Conservation (phyloP, 1,284 basidiomycete species). For the Stereum hirsutum region DNA sequence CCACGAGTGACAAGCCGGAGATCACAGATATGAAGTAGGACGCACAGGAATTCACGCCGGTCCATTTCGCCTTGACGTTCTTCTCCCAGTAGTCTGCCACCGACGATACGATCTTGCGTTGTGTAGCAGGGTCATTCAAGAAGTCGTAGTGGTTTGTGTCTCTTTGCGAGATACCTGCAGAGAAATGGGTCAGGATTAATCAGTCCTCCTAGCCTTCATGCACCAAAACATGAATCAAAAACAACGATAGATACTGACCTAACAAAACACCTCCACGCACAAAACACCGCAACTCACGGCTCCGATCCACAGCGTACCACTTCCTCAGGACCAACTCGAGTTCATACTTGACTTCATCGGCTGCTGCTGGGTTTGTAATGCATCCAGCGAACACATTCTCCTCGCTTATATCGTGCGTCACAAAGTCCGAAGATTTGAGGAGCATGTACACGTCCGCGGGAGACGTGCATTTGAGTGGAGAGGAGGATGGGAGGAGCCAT, state of each 20-base stretch:
- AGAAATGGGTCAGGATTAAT: neutral
- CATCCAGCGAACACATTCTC: constrained; percentile 60
- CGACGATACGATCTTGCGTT: constrained; percentile 41
- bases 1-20: neutral
- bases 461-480: constrained; percentile 78
- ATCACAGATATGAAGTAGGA: constrained; percentile 7
- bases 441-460: constrained; percentile 90
- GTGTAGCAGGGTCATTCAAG: constrained; percentile 55
- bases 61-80: constrained; percentile 55
- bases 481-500: constrained; percentile 85
- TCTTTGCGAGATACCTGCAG: constrained; percentile 77
- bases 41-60: constrained; percentile 61
- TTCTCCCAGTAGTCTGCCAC: constrained; percentile 62
- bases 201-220: neutral
- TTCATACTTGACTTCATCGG: constrained; percentile 30
- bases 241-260: constrained; percentile 37
- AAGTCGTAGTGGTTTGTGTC: constrained; percentile 89
- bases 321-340: constrained; percentile 89
- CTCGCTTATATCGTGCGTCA: constrained; percentile 69
- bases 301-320: constrained; percentile 81
- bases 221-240: neutral
- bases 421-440: constrained; percentile 90
- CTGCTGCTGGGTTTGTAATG: constrained; percentile 8
- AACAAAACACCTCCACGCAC: constrained; percentile 62
- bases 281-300: constrained; percentile 84